phyloP scores from a whole-genome alignment of 2,329 filamentous ascomycete species.

The Phialophora tarda region DNA sequence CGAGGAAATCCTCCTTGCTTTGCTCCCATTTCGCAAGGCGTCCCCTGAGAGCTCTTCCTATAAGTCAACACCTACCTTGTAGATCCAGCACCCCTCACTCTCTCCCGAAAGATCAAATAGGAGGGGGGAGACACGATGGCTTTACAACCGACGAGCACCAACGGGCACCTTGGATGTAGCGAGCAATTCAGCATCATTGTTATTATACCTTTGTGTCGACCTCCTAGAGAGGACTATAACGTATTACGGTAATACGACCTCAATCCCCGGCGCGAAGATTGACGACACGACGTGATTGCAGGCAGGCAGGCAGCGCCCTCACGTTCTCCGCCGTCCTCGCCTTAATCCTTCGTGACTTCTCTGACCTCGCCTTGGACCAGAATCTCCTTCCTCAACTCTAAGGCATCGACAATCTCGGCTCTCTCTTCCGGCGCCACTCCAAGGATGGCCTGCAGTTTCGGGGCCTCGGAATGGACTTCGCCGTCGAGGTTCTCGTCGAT shows the following conservation, averaged over 20 bases:
- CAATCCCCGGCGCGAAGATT: not conserved
- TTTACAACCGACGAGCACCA: not conserved
- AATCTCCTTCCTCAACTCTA: conserved; percentile 20
- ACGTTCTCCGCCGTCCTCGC: not conserved
- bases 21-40: too few relatives aligned
- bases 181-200: not conserved
- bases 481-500: conserved; percentile 40
- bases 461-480: conserved; percentile 25
- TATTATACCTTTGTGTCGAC: not conserved
- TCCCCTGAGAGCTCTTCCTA: too few relatives aligned
- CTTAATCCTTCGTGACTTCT: conserved; percentile 19
- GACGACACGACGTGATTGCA: not conserved
- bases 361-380: conserved; percentile 12
- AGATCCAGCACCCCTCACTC: too few relatives aligned
- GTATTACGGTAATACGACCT: not conserved
- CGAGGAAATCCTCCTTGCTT: too few relatives aligned
- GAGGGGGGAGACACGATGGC: too few relatives aligned
- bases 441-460: conserved; percentile 20
- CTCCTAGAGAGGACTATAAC: not conserved
- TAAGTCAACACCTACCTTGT: too few relatives aligned
- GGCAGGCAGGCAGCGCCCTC: not conserved
- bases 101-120: too few relatives aligned
- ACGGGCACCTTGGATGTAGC: not conserved
- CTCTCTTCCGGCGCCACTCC: conserved; percentile 37
- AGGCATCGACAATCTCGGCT: conserved; percentile 23